A percentile compares a stretch with the other conserved stretches of the same genome.
Conservation (phyloP, 2,329 filamentous ascomycete genomes). For the Geosmithia flava region DNA sequence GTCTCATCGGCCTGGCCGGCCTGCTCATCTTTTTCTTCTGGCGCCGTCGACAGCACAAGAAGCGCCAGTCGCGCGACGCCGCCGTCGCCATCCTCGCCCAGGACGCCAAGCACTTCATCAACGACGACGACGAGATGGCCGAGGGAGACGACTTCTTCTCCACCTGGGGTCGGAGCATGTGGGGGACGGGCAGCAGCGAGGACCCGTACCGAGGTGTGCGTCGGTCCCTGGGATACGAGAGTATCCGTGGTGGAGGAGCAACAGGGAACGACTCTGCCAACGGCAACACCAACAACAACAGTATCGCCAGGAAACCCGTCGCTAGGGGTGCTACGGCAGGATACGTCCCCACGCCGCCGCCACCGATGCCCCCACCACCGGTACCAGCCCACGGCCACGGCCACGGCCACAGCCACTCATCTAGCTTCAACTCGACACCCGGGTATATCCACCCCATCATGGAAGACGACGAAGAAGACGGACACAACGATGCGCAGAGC, state of each 20-base stretch:
- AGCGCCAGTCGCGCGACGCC: constrained; percentile 27
- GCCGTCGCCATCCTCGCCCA: constrained; percentile 36
- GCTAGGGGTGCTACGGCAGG: constrained; percentile 5
- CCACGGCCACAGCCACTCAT: background rate
- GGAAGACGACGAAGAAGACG: constrained; percentile 44
- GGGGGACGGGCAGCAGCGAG: constrained; percentile 29
- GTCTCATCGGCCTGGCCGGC: constrained; percentile 31
- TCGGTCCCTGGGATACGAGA: constrained; percentile 36
- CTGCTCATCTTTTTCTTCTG: constrained; percentile 37
- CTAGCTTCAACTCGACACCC: constrained; percentile 6
- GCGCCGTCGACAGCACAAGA: constrained; percentile 25
- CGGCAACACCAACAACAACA: background rate
- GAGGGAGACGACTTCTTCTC: constrained; percentile 19
- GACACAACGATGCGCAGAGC: constrained; percentile 10
- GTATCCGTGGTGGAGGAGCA: constrained; percentile 23
- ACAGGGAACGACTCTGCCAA: too few relatives aligned
- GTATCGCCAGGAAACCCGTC: background rate
- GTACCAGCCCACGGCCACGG: constrained; percentile 3
- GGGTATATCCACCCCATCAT: constrained; percentile 45
- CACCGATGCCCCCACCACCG: constrained; percentile 9
- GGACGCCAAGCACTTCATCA: constrained; percentile 32
- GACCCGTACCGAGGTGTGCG: constrained; percentile 29
- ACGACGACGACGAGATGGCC: constrained; percentile 29
- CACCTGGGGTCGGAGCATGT: constrained; percentile 17
- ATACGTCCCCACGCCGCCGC: background rate